Percentiles rank a stretch among this genome's conserved stretches.
These are phyloP conservation scores for Astrocystis sublimbata DNA, from an alignment of 495 filamentous ascomycete species.

Conservation along the genomic window DNA sequence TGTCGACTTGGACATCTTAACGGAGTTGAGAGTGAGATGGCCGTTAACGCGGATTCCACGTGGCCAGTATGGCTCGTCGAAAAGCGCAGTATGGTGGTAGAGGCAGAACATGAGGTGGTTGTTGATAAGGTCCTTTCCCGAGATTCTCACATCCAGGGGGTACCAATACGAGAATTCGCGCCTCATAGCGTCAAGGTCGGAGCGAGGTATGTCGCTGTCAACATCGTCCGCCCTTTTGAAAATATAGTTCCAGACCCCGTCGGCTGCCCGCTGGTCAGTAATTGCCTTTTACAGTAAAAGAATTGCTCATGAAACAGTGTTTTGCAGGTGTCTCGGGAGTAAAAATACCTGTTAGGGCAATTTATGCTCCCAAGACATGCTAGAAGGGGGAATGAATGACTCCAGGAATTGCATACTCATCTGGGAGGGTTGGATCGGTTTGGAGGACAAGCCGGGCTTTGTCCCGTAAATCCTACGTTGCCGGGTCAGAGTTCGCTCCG, in stretches of 20 bases:
- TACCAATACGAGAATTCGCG: constrained; percentile 97
- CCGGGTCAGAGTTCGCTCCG: background rate
- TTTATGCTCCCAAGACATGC: no score
- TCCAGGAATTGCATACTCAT: no score
- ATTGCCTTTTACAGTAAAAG: no score
- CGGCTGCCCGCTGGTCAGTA: no score
- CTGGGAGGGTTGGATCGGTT: constrained; percentile 71
- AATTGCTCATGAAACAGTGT: no score
- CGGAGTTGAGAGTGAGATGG: constrained; percentile 88
- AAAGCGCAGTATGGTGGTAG: constrained; percentile 91
- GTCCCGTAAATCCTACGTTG: constrained; percentile 13
- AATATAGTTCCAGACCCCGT: constrained; percentile 96
- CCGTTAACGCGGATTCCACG: constrained; percentile 82
- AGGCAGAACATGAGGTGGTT: constrained; percentile 95
- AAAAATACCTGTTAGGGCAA: no score
- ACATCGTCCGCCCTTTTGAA: constrained; percentile 62
- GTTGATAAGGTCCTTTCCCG: constrained; percentile 83
- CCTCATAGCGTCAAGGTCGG: constrained; percentile 72
- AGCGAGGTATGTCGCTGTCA: constrained; percentile 68
- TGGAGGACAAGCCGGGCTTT: constrained; percentile 12
- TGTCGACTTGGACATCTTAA: constrained; percentile 95
- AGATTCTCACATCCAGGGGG: constrained; percentile 81
- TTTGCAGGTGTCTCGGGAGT: no score
- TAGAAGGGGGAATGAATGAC: no score
- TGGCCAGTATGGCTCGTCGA: constrained; percentile 85